Conservation (phyloP, 495 filamentous ascomycete species). For the Haplographium delicatum region DNA sequence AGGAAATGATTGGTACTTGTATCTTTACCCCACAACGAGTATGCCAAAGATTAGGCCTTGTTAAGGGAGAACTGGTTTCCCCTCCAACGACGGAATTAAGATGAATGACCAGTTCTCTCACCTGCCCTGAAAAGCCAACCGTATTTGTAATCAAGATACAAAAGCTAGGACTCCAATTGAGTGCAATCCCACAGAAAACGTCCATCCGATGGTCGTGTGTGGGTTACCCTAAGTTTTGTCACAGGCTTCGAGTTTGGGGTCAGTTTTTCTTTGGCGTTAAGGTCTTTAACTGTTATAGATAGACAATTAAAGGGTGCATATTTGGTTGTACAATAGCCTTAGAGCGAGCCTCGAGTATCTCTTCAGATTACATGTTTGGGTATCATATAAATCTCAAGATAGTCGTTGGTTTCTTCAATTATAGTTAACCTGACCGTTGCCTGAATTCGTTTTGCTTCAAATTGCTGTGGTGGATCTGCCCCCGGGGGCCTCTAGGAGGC, state of each 20-base stretch:
- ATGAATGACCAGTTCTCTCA: not conserved
- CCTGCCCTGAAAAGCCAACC: not conserved
- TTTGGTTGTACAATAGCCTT: too few relatives aligned
- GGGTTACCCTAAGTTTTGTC: not conserved
- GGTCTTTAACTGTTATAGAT: too few relatives aligned
- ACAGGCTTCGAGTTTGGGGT: not conserved
- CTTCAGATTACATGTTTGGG: too few relatives aligned
- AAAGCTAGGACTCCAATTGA: not conserved
- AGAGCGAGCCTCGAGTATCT: too few relatives aligned
- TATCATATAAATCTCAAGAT: too few relatives aligned
- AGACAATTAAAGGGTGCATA: too few relatives aligned
- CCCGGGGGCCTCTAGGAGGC: too few relatives aligned
- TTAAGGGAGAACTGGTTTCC: not conserved
- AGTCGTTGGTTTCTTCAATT: too few relatives aligned
- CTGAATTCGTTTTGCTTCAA: too few relatives aligned
- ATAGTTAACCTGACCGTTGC: too few relatives aligned
- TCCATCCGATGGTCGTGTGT: not conserved
- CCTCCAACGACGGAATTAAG: not conserved
- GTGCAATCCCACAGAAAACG: not conserved
- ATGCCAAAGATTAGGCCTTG: not conserved
- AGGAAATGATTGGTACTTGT: not conserved
- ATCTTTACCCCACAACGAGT: not conserved
- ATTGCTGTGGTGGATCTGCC: too few relatives aligned
- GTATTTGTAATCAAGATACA: not conserved
- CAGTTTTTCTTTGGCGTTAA: not conserved